Base-by-base conservation (phyloP, 1,284 basidiomycete genomes). In the Fomitopsis palustris region DNA sequence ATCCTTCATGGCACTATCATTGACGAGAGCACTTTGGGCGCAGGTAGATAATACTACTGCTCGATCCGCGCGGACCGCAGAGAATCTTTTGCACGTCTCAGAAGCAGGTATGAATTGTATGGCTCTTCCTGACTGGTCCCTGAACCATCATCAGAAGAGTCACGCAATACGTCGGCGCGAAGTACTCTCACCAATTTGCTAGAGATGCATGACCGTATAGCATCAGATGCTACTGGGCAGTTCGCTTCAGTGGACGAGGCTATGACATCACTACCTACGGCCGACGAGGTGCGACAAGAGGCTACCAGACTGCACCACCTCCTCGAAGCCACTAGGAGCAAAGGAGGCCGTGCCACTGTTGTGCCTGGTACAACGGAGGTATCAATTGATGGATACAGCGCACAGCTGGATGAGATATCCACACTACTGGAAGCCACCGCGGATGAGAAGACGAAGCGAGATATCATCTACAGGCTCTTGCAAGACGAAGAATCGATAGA, bases 341-440 rank as follows among this genome's bases (percentile, higher is more conserved):
- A 43, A 56, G 1, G 53, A 38, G 9, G 42, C 55, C 33, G 51
- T 31, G 31, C n/a, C 29, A 52, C 35, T 19, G 49, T 4, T 19
- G 7, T 4, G 1, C 29, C 27, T 8, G 49, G 19, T 4, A 4
- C 27, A 4, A 27, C 14, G 27, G 9, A 17, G 57, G 53, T 2
- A 52, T 64, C 14, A 64, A 35, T 53, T 25, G 56, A 55, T 12
- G 54, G 59, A 0, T 67, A 64, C 25, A 47, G 61, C 42, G 53
- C 62, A 29, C 61, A 65, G 33, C 52, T 68, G 17, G 63, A 56
- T 29, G 47, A 21, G 27, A 58, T 65, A 31, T 56, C 55, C 0
- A 14, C 45, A 14, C 14, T 54, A 16, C 33, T 68, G 4, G 62
- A 63, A 12, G 6, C 25, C 17, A 19, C 21, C 9, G 12, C 14